These are phyloP conservation scores for Nitzschia putrida DNA, from an alignment of 108 stramenopile species.

Conservation along the genomic window DNA sequence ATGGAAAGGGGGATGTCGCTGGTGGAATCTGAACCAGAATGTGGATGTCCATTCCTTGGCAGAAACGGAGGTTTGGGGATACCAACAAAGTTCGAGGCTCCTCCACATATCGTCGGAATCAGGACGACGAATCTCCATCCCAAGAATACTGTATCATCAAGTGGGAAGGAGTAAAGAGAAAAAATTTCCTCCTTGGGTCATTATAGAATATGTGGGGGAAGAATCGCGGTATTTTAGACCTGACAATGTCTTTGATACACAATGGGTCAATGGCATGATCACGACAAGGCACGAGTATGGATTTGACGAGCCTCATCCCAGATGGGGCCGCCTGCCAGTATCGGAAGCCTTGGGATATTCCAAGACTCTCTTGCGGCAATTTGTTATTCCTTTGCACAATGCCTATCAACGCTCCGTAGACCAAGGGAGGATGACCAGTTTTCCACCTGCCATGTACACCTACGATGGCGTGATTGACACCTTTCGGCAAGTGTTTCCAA, in stretches of 20 bases:
- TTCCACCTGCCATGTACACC: neutral
- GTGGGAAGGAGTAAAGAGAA: neutral
- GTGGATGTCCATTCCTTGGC: slow-evolving; percentile 40
- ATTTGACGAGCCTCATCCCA: slow-evolving; percentile 86
- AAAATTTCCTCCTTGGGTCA: slow-evolving; percentile 43
- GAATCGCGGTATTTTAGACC: slow-evolving; percentile 8
- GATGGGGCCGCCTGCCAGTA: slow-evolving; percentile 76
- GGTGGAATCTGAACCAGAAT: slow-evolving; percentile 84
- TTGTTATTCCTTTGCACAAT: slow-evolving; percentile 69
- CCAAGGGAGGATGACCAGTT: neutral
- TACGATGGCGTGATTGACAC: slow-evolving; percentile 10
- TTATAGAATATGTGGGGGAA: slow-evolving; percentile 52
- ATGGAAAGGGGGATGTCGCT: slow-evolving; percentile 71
- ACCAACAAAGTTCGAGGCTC: slow-evolving; percentile 45
- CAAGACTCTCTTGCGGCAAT: slow-evolving; percentile 48
- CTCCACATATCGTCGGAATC: slow-evolving; percentile 2
- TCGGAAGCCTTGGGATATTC: slow-evolving; percentile 67
- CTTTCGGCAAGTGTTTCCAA: slow-evolving; percentile 7
- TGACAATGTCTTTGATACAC: slow-evolving; percentile 4
- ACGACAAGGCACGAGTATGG: slow-evolving; percentile 77
- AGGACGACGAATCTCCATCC: slow-evolving; percentile 12
- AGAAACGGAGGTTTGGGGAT: slow-evolving; percentile 65
- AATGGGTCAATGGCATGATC: slow-evolving; percentile 61
- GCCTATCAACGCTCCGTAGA: neutral
- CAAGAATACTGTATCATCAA: slow-evolving; percentile 25